A percentile compares a stretch with the other conserved stretches of the same genome.
These are phyloP conservation scores for Ogataea allantospora DNA, from an alignment of 805 yeast species.

Conservation along the genomic window DNA sequence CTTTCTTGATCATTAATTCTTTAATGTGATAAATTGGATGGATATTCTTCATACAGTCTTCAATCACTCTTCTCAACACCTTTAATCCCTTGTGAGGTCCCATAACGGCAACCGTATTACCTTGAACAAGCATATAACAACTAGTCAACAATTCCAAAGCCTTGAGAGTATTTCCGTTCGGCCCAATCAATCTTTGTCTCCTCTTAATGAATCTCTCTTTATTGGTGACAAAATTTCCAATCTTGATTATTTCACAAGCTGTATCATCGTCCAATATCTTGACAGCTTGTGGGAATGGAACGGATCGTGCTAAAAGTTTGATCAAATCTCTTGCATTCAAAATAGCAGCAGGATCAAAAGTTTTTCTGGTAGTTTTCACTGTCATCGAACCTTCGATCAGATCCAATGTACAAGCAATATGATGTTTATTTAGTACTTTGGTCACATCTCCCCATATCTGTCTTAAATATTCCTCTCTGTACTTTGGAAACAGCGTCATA, in stretches of 20 bases:
- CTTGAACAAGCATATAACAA: slow-evolving; percentile 95
- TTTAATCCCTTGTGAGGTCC: slow-evolving; percentile 93
- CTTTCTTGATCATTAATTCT: slow-evolving; percentile 96
- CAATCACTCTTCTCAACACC: slow-evolving; percentile 89
- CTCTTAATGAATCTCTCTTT: slow-evolving; percentile 94
- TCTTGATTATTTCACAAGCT: slow-evolving; percentile 95
- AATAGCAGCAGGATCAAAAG: slow-evolving; percentile 91
- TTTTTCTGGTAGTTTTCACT: slow-evolving; percentile 91
- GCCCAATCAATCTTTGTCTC: slow-evolving; percentile 95
- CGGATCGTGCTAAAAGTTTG: slow-evolving; percentile 90
- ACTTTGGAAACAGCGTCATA: slow-evolving; percentile 93
- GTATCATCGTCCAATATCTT: slow-evolving; percentile 87
- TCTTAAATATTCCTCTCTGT: slow-evolving; percentile 86
- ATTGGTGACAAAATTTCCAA: slow-evolving; percentile 83
- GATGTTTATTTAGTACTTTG: slow-evolving; percentile 65
- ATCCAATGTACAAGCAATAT: slow-evolving; percentile 81
- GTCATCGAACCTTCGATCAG: slow-evolving; percentile 97
- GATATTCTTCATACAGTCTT: slow-evolving; percentile 94
- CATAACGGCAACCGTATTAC: slow-evolving; percentile 95
- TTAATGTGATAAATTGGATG: slow-evolving; percentile 98
- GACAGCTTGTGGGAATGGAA: slow-evolving; percentile 94
- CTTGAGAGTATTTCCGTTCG: slow-evolving; percentile 93
- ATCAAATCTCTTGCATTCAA: slow-evolving; percentile 93
- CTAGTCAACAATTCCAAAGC: slow-evolving; percentile 94
- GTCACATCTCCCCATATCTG: slow-evolving; percentile 95